Evolutionary conservation across 2,329 filamentous ascomycete species (phyloP).

Genomic region (Aspergillus costaricaensis): DNA sequence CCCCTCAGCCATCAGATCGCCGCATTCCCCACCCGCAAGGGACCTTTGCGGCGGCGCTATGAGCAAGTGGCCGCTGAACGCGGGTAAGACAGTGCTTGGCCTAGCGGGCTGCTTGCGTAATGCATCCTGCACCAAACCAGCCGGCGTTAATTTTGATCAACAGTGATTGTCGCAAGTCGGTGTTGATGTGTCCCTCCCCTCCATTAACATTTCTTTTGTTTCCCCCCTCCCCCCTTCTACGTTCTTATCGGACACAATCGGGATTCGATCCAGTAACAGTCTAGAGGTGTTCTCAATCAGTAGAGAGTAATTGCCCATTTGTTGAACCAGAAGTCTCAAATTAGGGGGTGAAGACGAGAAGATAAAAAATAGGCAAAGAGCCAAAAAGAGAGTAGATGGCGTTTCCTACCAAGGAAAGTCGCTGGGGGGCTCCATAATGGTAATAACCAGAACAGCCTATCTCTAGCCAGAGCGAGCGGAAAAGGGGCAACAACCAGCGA

Average conservation of each 20-base stretch:
- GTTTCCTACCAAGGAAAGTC: background rate
- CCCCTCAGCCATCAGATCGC: constrained; percentile 34
- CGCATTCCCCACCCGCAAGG: constrained; percentile 42
- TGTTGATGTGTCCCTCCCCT: background rate
- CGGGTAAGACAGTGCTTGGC: constrained; percentile 34
- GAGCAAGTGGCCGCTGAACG: constrained; percentile 35
- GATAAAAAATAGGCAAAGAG: background rate
- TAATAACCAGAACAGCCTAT: background rate
- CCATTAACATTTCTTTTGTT: background rate
- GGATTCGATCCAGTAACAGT: background rate
- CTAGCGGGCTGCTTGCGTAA: constrained; percentile 40
- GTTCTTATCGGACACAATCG: constrained; percentile 14
- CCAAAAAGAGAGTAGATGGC: constrained; percentile 4
- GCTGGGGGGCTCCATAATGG: background rate
- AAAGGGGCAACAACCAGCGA: constrained; percentile 20
- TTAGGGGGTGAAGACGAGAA: background rate
- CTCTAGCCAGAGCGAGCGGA: constrained; percentile 12
- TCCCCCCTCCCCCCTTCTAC: background rate
- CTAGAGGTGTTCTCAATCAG: background rate
- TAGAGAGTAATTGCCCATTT: no score
- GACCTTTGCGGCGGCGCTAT: constrained; percentile 34
- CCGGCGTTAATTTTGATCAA: constrained; percentile 38
- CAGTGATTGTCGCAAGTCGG: constrained; percentile 21
- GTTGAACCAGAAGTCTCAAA: no score
- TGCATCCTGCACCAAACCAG: constrained; percentile 25